Conservation (phyloP, 1,284 basidiomycete species). For the Ceratobasidium sp. region DNA sequence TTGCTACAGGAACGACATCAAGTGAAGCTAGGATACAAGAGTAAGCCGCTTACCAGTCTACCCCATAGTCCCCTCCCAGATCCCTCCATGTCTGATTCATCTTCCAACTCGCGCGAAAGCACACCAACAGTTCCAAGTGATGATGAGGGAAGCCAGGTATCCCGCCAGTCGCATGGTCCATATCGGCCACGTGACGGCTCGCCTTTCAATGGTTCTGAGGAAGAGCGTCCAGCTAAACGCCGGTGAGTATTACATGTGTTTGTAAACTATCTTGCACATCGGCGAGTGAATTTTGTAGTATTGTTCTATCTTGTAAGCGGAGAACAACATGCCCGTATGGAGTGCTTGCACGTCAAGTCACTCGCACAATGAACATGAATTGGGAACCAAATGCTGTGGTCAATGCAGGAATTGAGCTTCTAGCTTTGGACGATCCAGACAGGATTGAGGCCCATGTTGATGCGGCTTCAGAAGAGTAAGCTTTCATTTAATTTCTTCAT, state of each 20-base stretch:
- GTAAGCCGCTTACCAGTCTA: no score
- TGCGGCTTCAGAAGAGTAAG: background rate
- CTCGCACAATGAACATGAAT: background rate
- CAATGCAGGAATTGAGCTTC: constrained; percentile 4
- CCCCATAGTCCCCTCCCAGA: no score
- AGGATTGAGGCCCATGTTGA: background rate
- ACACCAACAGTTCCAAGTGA: no score
- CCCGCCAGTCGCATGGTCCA: no score
- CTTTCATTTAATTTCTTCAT: background rate
- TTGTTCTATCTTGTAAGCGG: background rate
- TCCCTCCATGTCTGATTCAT: no score
- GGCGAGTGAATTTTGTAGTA: background rate
- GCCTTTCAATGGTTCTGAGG: no score
- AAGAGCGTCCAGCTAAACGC: background rate
- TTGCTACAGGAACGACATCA: no score
- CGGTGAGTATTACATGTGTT: background rate
- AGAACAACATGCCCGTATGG: background rate
- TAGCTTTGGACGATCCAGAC: background rate
- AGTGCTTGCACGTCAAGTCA: background rate
- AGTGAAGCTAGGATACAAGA: no score
- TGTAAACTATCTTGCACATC: background rate
- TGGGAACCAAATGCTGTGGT: background rate
- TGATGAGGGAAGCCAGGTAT: no score
- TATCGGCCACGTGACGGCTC: no score
- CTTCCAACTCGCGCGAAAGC: no score